Evolutionary conservation across 257 asterid genomes (phyloP), one percentile per base, ranked within the genome.

Genomic region (Solanum peruvianum): DNA sequence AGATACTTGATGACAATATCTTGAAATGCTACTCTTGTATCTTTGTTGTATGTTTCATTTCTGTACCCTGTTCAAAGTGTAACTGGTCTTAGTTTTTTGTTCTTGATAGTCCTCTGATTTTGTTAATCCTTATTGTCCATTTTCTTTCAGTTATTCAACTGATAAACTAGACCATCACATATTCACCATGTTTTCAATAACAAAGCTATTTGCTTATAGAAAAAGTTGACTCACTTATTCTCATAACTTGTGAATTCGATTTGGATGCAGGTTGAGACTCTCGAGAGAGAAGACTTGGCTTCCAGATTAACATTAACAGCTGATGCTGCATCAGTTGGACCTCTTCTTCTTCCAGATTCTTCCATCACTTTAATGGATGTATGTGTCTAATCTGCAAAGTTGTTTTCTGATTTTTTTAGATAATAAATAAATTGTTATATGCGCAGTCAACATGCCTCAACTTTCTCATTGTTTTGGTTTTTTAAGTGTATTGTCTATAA

Each of bases 301-400:
- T 94, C 99, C 87, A 93, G 99, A 87, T 90, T 97, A 92, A 96
- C 98, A 85, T 90, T 97, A 91, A 96, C 96, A 2, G 95, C 89
- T 85, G 96, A 94, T 90, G 90, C 93, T 86, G 96, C 98, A 87
- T 92, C 98, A 45, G 96, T 97, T 89, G 98, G 94, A 84, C 93
- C 93, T 82, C 96, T 96, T 91, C 89, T 91, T 90, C 96, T 97
- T 91, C 89, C 98, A 80, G 99, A 97, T 92, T 91, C 99, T 81
- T 91, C 80, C 76, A 91, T 96, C 86, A 96, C 99, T 14, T 86
- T 97, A 91, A 96, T 97, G 94, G 99, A 97, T 93, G 99, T 97
- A 94, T 47, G 94, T 88, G 11, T 52, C 9, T 85, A 44, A 35
- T 66, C 39, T 70, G 85, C 42, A 60, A 62, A 21, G 4, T 37